Evolutionary conservation across 139 green algal species (phyloP).

Genomic region (Chlorella sp.): DNA sequence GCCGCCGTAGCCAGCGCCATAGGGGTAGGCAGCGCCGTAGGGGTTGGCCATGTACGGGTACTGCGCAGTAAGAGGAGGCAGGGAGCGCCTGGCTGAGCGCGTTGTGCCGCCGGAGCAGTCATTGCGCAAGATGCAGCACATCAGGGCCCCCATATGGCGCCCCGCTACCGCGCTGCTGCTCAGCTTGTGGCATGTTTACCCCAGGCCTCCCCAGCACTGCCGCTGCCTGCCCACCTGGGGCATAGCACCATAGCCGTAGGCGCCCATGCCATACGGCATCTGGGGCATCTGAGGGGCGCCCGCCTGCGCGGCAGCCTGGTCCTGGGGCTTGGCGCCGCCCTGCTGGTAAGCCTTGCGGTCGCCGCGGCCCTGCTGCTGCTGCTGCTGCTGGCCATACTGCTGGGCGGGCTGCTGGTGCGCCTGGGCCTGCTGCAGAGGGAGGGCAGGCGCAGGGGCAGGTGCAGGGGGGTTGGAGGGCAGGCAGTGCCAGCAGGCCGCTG

Average conservation of each 20-base stretch:
- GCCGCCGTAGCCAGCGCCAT: background rate
- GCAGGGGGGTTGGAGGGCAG: no score
- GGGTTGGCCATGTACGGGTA: conserved; percentile 36
- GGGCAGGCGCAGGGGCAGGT: no score
- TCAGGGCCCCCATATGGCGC: no score
- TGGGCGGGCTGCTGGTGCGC: no score
- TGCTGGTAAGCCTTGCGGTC: conserved; percentile 18
- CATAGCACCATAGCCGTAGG: background rate
- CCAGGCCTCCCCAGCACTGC: no score
- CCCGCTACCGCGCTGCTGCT: no score
- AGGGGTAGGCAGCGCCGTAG: background rate
- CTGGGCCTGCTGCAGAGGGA: no score
- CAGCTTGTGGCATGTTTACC: no score
- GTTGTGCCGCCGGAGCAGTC: no score
- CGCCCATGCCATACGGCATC: conserved; percentile 40
- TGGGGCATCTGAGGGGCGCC: conserved; percentile 30
- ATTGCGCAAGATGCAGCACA: no score
- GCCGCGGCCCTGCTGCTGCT: background rate
- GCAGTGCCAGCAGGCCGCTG: no score
- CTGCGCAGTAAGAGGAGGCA: background rate
- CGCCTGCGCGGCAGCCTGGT: background rate
- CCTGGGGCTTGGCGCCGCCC: background rate
- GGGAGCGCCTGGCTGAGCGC: background rate
- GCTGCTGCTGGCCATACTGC: conserved; percentile 14
- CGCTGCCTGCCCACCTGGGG: background rate